Base-by-base conservation (phyloP, 495 filamentous ascomycete species). In the Penicillium argentinense region DNA sequence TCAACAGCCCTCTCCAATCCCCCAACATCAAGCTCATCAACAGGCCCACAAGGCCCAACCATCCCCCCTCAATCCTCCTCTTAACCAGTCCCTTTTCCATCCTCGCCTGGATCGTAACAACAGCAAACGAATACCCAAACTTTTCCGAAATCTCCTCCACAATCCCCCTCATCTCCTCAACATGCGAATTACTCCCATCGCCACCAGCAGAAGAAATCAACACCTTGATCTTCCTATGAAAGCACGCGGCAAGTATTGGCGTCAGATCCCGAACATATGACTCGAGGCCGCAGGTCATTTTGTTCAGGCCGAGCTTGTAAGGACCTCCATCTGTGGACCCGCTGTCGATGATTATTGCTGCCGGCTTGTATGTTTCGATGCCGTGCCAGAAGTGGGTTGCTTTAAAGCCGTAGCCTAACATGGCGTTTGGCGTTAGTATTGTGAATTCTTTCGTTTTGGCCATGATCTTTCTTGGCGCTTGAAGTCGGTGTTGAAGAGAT, bases 291-390 rank as follows among this genome's bases (percentile, higher is more conserved):
- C 29, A 45, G 2, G 67, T 69, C 51, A 66, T 65, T 9, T 41
- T 47, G 3, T 64, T 64, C n/a, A 73, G 43, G 7, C 63, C 76
- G 1, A 79, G 64, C 46, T 71, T 72, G 5, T 56, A 59, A 0
- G 76, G 75, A 1, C 76, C 76, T 16, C 61, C 55, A 47, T 79
- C 75, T 0, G 74, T 79, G 2, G 72, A 76, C 1, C 75, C 75
- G 29, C 64, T 66, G 49, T 79, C 76, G 7, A 75, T 47, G 13
- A 79, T 75, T 26, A 79, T 64, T 11, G 74, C 76, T 3, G 60
- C 66, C 1, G 67, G 66, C n/a, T n/a, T n/a, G n/a, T 54, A 63
- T 13, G 55, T 49, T 16, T 67, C 47, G n/a, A 69, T 47, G 13
- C 57, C 54, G 8, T 54, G 59, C 34, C 60, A 60, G 21, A 54